Evolutionary conservation across 1,139 yeast species (phyloP).

Genomic region (Protomyces arabidopsidicola): DNA sequence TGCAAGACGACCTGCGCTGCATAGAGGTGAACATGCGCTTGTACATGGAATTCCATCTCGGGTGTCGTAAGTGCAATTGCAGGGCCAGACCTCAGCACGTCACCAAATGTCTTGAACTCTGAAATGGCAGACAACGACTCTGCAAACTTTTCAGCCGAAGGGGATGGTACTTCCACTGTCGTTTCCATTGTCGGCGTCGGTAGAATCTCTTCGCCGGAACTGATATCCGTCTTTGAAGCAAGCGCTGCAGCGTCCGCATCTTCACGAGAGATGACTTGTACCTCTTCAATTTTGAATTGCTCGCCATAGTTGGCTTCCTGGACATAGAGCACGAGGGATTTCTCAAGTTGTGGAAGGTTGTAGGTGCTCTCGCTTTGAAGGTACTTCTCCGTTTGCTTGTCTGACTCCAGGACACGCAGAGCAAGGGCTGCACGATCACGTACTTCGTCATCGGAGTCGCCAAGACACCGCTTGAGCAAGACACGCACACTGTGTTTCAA

Average conservation of each 20-base stretch:
- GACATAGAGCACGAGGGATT: constrained; percentile 68
- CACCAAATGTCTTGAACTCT: constrained; percentile 68
- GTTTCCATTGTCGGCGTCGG: constrained; percentile 31
- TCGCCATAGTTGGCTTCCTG: constrained; percentile 55
- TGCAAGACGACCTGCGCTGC: constrained; percentile 68
- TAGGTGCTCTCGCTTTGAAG: constrained; percentile 60
- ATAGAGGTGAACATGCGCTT: constrained; percentile 77
- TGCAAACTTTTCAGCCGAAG: constrained; percentile 58
- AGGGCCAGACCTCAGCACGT: constrained; percentile 63
- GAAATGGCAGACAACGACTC: constrained; percentile 63
- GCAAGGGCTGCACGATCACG: constrained; percentile 95
- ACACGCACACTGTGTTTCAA: constrained; percentile 61
- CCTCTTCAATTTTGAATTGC: constrained; percentile 66
- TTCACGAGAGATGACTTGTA: constrained; percentile 60
- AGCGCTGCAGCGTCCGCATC: constrained; percentile 60
- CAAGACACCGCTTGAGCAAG: constrained; percentile 74
- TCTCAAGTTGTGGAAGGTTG: constrained; percentile 73
- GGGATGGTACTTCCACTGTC: constrained; percentile 35
- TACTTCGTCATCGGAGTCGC: constrained; percentile 92
- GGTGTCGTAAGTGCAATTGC: constrained; percentile 72
- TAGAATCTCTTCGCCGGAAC: constrained; percentile 31
- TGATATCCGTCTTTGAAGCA: constrained; percentile 48
- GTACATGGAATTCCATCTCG: constrained; percentile 90
- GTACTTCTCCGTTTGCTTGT: constrained; percentile 46
- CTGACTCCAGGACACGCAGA: constrained; percentile 57